Conservation (phyloP, 2,329 filamentous ascomycete genomes). For the Monosporascus cannonballus region DNA sequence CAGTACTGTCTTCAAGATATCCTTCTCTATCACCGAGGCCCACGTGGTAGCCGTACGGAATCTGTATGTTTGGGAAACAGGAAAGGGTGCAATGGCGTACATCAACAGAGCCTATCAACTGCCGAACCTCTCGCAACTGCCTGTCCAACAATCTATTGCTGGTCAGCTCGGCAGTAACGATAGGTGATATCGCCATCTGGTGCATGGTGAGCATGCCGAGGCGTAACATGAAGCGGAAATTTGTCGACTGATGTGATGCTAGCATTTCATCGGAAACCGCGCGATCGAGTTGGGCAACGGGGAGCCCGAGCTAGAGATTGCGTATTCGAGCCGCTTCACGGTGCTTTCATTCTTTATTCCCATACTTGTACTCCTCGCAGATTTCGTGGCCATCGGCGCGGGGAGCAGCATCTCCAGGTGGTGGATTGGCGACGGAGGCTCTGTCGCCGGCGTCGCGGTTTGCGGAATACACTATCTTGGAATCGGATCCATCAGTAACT, state of each 20-base stretch:
- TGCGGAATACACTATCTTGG: slow-evolving; percentile 85
- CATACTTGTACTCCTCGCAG: slow-evolving; percentile 64
- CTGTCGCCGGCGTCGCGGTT: slow-evolving; percentile 67
- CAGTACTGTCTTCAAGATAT: too few relatives aligned
- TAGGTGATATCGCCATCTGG: slow-evolving; percentile 72
- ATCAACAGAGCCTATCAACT: slow-evolving; percentile 75
- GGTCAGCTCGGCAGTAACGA: slow-evolving; percentile 57
- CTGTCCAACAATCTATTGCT: slow-evolving; percentile 63
- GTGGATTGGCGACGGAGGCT: slow-evolving; percentile 56
- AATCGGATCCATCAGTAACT: slow-evolving; percentile 78
- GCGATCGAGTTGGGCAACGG: slow-evolving; percentile 67
- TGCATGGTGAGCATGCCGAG: slow-evolving; percentile 47
- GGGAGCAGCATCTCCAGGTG: slow-evolving; percentile 51
- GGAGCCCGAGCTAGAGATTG: slow-evolving; percentile 57
- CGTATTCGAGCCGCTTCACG: slow-evolving; percentile 67
- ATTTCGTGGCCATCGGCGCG: slow-evolving; percentile 64
- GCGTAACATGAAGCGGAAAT: not conserved
- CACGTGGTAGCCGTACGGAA: too few relatives aligned
- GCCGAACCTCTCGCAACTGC: slow-evolving; percentile 63
- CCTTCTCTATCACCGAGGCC: too few relatives aligned
- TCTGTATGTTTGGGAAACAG: too few relatives aligned
- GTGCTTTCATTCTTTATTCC: slow-evolving; percentile 75
- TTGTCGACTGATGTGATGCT: slow-evolving; percentile 35
- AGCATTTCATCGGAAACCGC: slow-evolving; percentile 80
- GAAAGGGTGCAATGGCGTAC: slow-evolving; percentile 22